Base-by-base conservation (phyloP, 2,329 filamentous ascomycete species). In the Ascochyta viciae-villosae region DNA sequence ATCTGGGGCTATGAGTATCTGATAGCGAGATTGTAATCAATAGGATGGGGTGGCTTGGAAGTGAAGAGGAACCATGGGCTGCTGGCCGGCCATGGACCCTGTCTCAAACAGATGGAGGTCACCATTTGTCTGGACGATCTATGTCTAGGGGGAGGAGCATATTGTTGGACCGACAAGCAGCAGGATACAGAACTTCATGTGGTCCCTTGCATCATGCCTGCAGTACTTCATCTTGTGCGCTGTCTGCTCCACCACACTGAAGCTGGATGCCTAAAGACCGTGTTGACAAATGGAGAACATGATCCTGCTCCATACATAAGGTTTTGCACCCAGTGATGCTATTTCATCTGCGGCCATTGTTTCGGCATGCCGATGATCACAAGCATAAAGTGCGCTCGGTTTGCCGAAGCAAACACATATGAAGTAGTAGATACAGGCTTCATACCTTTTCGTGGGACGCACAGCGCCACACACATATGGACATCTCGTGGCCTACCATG, bases 101-200 rank as follows among this genome's bases (percentile, higher is more conserved):
- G 10, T 19, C 16, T 39, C 13, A 40, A 16, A 24, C 9, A 15
- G 27, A 8, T 29, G 27, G 4, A 31, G 4, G 29, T 15, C 12
- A 31, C 29, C 10, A 12, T 31, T 5, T 5, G 29, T 13, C 38
- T 35, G 16, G 42, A 22, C 39, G 10, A 19, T 19, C 10, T 22
- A 43, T 35, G 16, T 12, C 5, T 31, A 38, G 13, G 37, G 15
- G 41, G 29, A 42, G 46, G 27, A 46, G 42, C 38, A 34, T 38
- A 39, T n/a, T 29, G 38, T 29, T 48, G 43, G n/a, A 43, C 48
- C 38, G 29, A 19, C 15, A 16, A 40, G 16, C 33, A 42, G 47
- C 47, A 56, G 9, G 12, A 22, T 34, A 38, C 53, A 51, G 53
- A 47, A 48, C 33, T 47, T 43, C 38, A 44, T 56, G 42, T 27